Conservation (phyloP, 768 basidiomycete species). For the Phanerochaete sordida region DNA sequence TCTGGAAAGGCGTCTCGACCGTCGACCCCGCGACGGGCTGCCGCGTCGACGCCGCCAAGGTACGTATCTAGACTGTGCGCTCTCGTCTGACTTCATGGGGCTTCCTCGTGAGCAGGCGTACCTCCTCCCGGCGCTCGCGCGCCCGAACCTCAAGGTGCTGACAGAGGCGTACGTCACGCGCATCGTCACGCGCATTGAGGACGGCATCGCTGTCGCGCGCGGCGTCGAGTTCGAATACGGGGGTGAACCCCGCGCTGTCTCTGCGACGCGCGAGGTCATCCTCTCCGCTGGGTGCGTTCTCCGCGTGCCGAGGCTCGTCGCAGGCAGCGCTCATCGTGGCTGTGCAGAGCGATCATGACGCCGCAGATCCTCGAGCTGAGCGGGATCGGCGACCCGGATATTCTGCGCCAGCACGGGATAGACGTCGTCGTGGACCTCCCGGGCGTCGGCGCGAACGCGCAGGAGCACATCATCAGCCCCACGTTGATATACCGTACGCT, state of each 20-base stretch:
- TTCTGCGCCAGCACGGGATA: slow-evolving; percentile 32
- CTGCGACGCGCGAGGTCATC: background rate
- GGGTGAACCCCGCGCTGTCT: background rate
- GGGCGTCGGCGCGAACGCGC: slow-evolving; percentile 46
- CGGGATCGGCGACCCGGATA: slow-evolving; percentile 34
- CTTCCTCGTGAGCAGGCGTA: background rate
- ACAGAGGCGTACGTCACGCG: background rate
- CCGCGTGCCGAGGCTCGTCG: slow-evolving; percentile 32
- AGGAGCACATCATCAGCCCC: slow-evolving; percentile 23
- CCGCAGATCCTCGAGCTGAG: slow-evolving; percentile 47
- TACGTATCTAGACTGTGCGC: background rate
- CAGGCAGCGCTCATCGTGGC: slow-evolving; percentile 22
- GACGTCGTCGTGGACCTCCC: slow-evolving; percentile 36
- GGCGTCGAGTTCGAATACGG: background rate
- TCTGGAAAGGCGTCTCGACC: background rate
- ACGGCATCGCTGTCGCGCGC: background rate
- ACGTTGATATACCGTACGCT: background rate
- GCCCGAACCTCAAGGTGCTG: background rate
- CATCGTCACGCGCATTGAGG: background rate
- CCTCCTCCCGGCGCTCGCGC: background rate
- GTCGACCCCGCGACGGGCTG: background rate
- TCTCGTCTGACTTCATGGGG: background rate
- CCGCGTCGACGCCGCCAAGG: background rate
- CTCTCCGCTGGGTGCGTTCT: background rate
- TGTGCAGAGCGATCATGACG: slow-evolving; percentile 42